A percentile compares a stretch with the other conserved stretches of the same genome.
Evolutionary conservation across 2,329 filamentous ascomycete genomes (phyloP).

Genomic region (Tothia fuscella): DNA sequence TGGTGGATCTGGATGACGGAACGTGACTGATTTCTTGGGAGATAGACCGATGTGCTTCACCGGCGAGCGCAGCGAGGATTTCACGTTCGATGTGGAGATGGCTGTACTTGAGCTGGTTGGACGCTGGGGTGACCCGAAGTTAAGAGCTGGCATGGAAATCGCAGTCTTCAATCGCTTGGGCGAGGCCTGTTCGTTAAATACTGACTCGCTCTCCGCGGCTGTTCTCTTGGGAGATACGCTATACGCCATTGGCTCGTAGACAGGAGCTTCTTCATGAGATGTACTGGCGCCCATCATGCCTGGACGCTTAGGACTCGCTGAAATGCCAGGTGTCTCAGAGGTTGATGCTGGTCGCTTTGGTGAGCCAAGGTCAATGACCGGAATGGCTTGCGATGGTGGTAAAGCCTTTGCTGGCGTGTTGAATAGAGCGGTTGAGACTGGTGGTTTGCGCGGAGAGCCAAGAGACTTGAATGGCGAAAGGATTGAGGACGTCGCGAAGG

Average conservation of each 20-base stretch:
- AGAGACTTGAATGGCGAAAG: not conserved
- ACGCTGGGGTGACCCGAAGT: not conserved
- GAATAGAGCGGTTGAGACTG: not conserved
- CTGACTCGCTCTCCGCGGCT: not conserved
- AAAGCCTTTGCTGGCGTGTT: not conserved
- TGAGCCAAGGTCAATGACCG: not conserved
- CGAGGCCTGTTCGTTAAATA: not conserved
- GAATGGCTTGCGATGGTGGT: not conserved
- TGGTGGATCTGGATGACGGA: slow-evolving; percentile 1
- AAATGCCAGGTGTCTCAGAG: not conserved
- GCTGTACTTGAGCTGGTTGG: not conserved
- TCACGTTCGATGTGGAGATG: slow-evolving; percentile 1
- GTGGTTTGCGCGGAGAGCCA: slow-evolving; percentile 3
- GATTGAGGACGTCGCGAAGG: not conserved
- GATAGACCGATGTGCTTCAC: slow-evolving; percentile 3
- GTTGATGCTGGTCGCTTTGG: slow-evolving; percentile 3
- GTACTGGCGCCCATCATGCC: not conserved
- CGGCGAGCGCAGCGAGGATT: slow-evolving; percentile 8
- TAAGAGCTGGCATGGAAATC: slow-evolving; percentile 1
- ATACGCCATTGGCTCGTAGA: not conserved
- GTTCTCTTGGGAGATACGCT: not conserved
- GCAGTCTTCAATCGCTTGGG: slow-evolving; percentile 5
- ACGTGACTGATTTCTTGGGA: slow-evolving; percentile 9
- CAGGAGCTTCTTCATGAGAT: not conserved
- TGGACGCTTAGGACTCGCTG: not conserved